Conservation (phyloP, 345 rosid genomes). For the Odontarrhena argentea region DNA sequence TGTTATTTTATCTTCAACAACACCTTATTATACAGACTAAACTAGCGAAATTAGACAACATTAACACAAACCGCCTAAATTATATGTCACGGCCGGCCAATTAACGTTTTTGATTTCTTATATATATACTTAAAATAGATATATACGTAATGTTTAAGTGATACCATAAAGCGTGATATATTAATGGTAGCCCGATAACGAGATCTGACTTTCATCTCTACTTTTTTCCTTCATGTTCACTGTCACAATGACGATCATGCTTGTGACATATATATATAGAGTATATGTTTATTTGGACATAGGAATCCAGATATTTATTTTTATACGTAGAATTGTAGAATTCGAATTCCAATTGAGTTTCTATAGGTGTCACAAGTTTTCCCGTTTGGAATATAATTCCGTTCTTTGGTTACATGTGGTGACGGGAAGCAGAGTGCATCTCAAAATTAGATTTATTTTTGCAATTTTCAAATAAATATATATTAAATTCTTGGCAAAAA, state of each 20-base stretch:
- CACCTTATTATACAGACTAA: too few relatives aligned
- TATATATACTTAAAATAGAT: neutral
- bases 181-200: constrained; percentile 20
- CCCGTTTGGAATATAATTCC: constrained; percentile 2
- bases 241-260: constrained; percentile 29
- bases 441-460: neutral
- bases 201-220: constrained; percentile 21
- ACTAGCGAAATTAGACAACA: too few relatives aligned
- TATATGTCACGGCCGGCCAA: too few relatives aligned
- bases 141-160: constrained; percentile 5
- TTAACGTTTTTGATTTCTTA: too few relatives aligned
- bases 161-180: constrained; percentile 20
- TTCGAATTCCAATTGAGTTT: neutral
- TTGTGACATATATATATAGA: constrained; percentile 15
- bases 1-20: neutral
- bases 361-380: constrained; percentile 8
- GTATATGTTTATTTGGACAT: neutral
- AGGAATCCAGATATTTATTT: neutral
- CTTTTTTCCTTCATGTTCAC: neutral
- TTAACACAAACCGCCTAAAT: too few relatives aligned
- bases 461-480: neutral
- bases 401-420: constrained; percentile 12
- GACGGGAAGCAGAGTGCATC: constrained; percentile 29
- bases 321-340: neutral
- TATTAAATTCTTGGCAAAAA: neutral